Evolutionary conservation across 352 stramenopile species (phyloP).

Genomic region (Globisporangium splendens): DNA sequence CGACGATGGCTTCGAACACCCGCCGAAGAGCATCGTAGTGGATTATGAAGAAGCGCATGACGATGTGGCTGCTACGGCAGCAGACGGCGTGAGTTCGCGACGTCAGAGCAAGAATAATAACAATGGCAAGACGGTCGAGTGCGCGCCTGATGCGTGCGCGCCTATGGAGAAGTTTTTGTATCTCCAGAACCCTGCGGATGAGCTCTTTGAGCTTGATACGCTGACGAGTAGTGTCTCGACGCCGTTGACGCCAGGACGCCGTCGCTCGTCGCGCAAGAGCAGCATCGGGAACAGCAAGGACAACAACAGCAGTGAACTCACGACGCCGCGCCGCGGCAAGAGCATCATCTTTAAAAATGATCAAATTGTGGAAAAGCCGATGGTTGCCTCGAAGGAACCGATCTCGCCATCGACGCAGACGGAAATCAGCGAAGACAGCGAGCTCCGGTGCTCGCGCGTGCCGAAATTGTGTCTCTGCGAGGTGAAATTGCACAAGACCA

Average conservation of each 20-base stretch:
- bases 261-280: constrained; percentile 25
- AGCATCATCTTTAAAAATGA: constrained; percentile 23
- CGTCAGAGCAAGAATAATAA: constrained; percentile 1
- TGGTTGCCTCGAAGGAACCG: constrained; percentile 1
- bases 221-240: background rate
- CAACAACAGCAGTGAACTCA: background rate
- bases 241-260: constrained; percentile 11
- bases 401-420: constrained; percentile 14
- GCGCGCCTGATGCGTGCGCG: constrained; percentile 38
- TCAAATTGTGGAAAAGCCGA: background rate
- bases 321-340: constrained; percentile 25
- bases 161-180: constrained; percentile 24
- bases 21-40: constrained; percentile 46
- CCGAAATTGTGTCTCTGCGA: constrained; percentile 80
- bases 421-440: constrained; percentile 17
- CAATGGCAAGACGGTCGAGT: constrained; percentile 14
- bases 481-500: constrained; percentile 79
- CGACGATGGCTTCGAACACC: constrained; percentile 5
- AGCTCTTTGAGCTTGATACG: constrained; percentile 10
- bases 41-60: constrained; percentile 45
- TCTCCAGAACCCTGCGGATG: constrained; percentile 9
- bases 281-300: constrained; percentile 13
- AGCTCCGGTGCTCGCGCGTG: constrained; percentile 46
- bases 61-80: constrained; percentile 10
- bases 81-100: constrained; percentile 17